Evolutionary conservation across 2,329 filamentous ascomycete species (phyloP).

Genomic region (Penicillium olsonii): DNA sequence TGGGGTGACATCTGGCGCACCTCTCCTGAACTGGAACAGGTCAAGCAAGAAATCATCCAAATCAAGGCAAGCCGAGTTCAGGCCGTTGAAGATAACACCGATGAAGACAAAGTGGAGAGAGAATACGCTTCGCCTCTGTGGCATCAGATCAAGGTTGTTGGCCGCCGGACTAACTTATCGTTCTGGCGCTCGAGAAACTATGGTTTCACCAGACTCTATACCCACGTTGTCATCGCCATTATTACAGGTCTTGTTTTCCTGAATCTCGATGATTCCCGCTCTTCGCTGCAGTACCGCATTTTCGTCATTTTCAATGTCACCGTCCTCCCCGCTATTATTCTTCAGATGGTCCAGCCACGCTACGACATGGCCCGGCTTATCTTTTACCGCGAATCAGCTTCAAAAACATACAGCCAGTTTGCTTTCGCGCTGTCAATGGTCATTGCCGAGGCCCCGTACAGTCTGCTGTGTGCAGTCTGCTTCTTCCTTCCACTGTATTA

Average conservation of each 20-base stretch:
- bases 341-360: conserved; percentile 81
- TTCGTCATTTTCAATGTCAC: conserved; percentile 89
- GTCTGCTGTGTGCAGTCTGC: conserved; percentile 72
- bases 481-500: conserved; percentile 87
- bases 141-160: conserved; percentile 78
- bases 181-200: conserved; percentile 90
- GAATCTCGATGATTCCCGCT: conserved; percentile 71
- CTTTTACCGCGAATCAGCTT: conserved; percentile 81
- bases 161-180: conserved; percentile 70
- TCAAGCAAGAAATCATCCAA: conserved; percentile 66
- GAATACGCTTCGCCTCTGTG: conserved; percentile 80
- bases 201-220: conserved; percentile 83
- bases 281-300: conserved; percentile 79
- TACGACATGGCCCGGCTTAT: conserved; percentile 78
- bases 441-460: conserved; percentile 83
- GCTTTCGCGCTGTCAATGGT: conserved; percentile 78
- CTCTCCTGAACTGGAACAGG: conserved; percentile 67
- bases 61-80: conserved; percentile 65
- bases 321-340: conserved; percentile 78
- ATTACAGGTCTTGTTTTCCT: conserved; percentile 79
- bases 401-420: conserved; percentile 81
- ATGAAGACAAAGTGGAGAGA: conserved; percentile 56
- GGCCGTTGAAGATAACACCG: conserved; percentile 42
- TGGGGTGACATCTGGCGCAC: conserved; percentile 80
- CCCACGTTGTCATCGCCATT: conserved; percentile 75